Percentiles rank a stretch among this genome's conserved stretches.
Evolutionary conservation across 306 rosid genomes (phyloP).

Genomic region (Acacia melanoxylon): DNA sequence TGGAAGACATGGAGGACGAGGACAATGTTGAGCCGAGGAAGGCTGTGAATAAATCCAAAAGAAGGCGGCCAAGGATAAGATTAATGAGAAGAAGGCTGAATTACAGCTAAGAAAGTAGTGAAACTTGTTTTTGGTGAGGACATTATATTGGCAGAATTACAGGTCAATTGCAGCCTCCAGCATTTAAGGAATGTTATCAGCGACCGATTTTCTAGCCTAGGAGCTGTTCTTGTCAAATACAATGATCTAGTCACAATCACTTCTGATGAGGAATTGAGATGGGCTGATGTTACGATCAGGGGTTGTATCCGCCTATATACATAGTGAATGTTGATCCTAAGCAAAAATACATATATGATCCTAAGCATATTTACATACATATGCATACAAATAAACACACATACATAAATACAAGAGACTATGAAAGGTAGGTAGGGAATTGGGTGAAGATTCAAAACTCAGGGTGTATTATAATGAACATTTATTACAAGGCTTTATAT

Average conservation of each 20-base stretch:
- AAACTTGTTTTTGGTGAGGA: constrained; percentile 90
- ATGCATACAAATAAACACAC: too few relatives aligned
- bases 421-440: too few relatives aligned
- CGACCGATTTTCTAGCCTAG: constrained; percentile 62
- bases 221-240: constrained; percentile 79
- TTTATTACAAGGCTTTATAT: too few relatives aligned
- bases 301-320: constrained; percentile 69
- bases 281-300: constrained; percentile 69
- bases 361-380: too few relatives aligned
- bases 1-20: constrained; percentile 35
- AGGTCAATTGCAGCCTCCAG: constrained; percentile 67
- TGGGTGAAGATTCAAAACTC: too few relatives aligned
- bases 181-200: constrained; percentile 65
- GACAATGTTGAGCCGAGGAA: constrained; percentile 20
- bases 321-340: constrained; percentile 64
- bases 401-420: too few relatives aligned
- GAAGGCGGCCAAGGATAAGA: constrained; percentile 48
- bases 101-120: constrained; percentile 50
- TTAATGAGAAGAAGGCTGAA: constrained; percentile 55
- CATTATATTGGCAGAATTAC: constrained; percentile 78
- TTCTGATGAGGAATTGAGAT: constrained; percentile 69
- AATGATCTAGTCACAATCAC: constrained; percentile 88
- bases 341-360: background rate
- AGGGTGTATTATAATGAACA: too few relatives aligned
- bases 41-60: constrained; percentile 30